Evolutionary conservation across 2,329 filamentous ascomycete genomes (phyloP).

Genomic region (Thermomyces lanuginosus): DNA sequence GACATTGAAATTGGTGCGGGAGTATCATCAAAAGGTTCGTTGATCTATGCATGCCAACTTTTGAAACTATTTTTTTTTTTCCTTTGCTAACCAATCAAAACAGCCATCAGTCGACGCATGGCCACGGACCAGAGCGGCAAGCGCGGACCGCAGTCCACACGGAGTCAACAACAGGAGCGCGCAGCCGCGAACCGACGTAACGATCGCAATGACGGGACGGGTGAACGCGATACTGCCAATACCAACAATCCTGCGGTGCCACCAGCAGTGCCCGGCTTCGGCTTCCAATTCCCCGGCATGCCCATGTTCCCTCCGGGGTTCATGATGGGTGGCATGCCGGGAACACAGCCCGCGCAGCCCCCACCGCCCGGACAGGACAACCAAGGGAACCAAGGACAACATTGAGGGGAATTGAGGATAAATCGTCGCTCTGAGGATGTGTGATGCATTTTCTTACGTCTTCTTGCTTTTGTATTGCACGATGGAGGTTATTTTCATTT

Average conservation of each 20-base stretch:
- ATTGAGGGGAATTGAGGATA: too few species aligned
- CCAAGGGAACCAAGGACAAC: too few species aligned
- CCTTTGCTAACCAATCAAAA: slow-evolving; percentile 4
- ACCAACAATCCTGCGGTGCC: slow-evolving; percentile 34
- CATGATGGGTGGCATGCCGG: slow-evolving; percentile 26
- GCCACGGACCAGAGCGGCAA: slow-evolving; percentile 35
- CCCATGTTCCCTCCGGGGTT: slow-evolving; percentile 34
- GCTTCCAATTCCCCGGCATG: slow-evolving; percentile 36
- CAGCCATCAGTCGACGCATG: slow-evolving; percentile 36
- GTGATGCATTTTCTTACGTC: too few species aligned
- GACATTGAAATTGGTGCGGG: slow-evolving; percentile 97
- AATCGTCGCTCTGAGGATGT: too few species aligned
- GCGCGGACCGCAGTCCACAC: slow-evolving; percentile 33
- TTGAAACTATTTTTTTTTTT: neutral
- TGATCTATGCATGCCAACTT: neutral
- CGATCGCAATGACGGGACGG: slow-evolving; percentile 17
- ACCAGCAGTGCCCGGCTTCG: slow-evolving; percentile 39
- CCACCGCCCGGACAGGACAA: slow-evolving; percentile 21
- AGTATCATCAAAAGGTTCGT: slow-evolving; percentile 72
- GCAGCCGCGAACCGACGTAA: slow-evolving; percentile 17
- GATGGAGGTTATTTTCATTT: slow-evolving; percentile 1
- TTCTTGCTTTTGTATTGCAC: too few species aligned
- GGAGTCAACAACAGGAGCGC: too few species aligned
- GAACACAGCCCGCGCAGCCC: slow-evolving; percentile 18
- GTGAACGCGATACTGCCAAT: slow-evolving; percentile 22